These are phyloP conservation scores for Aeschynomene evenia DNA, from an alignment of 306 rosid species.

Conservation along the genomic window DNA sequence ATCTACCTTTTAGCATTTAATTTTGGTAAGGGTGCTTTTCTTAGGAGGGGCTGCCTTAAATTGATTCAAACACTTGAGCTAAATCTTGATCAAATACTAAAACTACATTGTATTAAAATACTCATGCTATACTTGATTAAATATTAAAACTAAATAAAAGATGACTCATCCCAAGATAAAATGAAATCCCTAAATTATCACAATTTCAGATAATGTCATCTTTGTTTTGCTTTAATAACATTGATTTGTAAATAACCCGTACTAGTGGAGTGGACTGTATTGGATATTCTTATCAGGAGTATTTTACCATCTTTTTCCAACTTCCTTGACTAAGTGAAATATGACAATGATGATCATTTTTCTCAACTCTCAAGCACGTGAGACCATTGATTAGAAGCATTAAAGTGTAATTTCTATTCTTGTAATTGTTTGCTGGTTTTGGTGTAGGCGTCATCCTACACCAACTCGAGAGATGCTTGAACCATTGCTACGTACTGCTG, in stretches of 20 bases:
- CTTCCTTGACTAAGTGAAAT: background rate
- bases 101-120: background rate
- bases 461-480: slow-evolving; percentile 97
- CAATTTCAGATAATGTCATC: background rate
- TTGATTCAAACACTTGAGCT: too few relatives aligned
- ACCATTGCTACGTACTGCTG: slow-evolving; percentile 85
- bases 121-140: background rate
- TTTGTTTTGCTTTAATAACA: background rate
- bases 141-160: background rate
- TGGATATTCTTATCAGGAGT: background rate
- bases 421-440: slow-evolving; percentile 24
- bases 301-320: background rate
- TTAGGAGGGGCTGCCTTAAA: background rate
- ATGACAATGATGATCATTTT: slow-evolving; percentile 9
- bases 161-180: background rate
- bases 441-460: slow-evolving; percentile 86
- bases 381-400: too few relatives aligned
- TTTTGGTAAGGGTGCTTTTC: background rate
- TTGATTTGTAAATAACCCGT: background rate
- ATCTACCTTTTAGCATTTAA: slow-evolving; percentile 8
- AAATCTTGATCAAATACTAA: background rate
- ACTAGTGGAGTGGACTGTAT: background rate
- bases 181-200: background rate
- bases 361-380: too few relatives aligned
- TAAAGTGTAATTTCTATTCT: slow-evolving; percentile 18